These are phyloP conservation scores for Lachancea nothofagi DNA, from an alignment of 805 yeast genomes.

Conservation along the genomic window DNA sequence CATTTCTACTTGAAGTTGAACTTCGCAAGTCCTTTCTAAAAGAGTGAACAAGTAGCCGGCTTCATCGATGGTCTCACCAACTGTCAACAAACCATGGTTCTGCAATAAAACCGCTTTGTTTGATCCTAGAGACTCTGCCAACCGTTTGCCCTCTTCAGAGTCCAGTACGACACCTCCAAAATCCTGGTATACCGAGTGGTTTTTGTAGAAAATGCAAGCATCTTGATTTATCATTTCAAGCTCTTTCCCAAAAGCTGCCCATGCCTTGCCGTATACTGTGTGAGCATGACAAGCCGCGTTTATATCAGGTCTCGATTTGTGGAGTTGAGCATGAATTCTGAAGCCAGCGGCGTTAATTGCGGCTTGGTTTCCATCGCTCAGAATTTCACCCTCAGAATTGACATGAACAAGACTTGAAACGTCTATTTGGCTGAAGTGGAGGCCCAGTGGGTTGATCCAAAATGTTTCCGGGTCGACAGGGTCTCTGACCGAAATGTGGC, in stretches of 20 bases:
- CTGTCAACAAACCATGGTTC: slow-evolving; percentile 67
- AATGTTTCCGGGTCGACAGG: slow-evolving; percentile 76
- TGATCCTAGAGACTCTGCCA: slow-evolving; percentile 56
- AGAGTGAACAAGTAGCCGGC: slow-evolving; percentile 60
- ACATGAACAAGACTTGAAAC: slow-evolving; percentile 60
- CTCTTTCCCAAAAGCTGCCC: slow-evolving; percentile 54
- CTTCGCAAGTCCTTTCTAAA: slow-evolving; percentile 58
- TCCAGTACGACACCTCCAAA: slow-evolving; percentile 77
- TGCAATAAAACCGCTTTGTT: slow-evolving; percentile 54
- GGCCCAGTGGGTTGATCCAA: slow-evolving; percentile 88
- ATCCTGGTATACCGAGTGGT: slow-evolving; percentile 57
- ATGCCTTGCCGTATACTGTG: slow-evolving; percentile 57
- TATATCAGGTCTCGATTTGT: slow-evolving; percentile 59
- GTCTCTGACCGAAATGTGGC: slow-evolving; percentile 81
- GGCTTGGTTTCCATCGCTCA: slow-evolving; percentile 43
- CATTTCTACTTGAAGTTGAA: slow-evolving; percentile 58
- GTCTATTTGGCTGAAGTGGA: slow-evolving; percentile 58
- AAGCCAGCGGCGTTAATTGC: slow-evolving; percentile 64
- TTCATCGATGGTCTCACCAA: slow-evolving; percentile 65
- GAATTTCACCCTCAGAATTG: slow-evolving; percentile 46
- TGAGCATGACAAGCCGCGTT: slow-evolving; percentile 68
- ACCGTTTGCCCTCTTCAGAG: slow-evolving; percentile 51
- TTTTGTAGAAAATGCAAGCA: slow-evolving; percentile 57
- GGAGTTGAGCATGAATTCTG: slow-evolving; percentile 59
- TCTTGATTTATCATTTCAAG: slow-evolving; percentile 78